Evolutionary conservation across 495 filamentous ascomycete species (phyloP), one percentile per base, ranked within the genome.

Genomic region (Trichoderma orchidacearum): DNA sequence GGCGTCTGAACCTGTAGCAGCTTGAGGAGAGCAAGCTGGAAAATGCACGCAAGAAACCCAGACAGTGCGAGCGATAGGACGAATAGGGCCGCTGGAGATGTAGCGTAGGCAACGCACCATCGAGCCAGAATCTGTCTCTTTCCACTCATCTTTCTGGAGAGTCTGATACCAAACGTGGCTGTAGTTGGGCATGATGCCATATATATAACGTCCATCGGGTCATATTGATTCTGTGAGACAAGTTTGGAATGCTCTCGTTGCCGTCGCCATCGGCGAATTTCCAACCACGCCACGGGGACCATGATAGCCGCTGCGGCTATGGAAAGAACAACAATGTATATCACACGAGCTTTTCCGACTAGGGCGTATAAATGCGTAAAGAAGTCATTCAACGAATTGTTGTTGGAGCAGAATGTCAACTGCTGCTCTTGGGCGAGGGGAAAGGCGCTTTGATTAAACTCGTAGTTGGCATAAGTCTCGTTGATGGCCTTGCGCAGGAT

Each of bases 191-290:
- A 78, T 18, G 90, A 94, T 15, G 83, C 81, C 51, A 96, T 86
- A 65, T 95, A 92, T 51, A 95, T 80, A 18, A 92, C 84, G 66
- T 97, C 94, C 78, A 96, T 82, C 2, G 86, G 82, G 60, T 96
- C 90, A 56, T 68, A 75, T 11, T 80, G 77, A 21, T 84, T 70
- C 54, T 83, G 78, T 51, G 74, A 75, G 51, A 95, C 75, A 25
- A 89, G 72, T 51, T 78, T 70, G 13, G 88, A 78, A 30, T 85
- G 84, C 57, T 84, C 68, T 65, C 84, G 79, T 77, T 87, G 85
- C 7, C 72, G 76, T 30, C 81, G 81, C 83, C 84, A 97, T 32
- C 85, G 80, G 36, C 83, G 81, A 54, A 90, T 82, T 68, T 98
- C 94, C 3, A 85, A 71, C 60, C 76, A 92, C 27, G 82, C 85